A percentile compares a stretch with the other conserved stretches of the same genome.
Evolutionary conservation across 768 basidiomycete genomes (phyloP).

Genomic region (Termitomyces sp.): DNA sequence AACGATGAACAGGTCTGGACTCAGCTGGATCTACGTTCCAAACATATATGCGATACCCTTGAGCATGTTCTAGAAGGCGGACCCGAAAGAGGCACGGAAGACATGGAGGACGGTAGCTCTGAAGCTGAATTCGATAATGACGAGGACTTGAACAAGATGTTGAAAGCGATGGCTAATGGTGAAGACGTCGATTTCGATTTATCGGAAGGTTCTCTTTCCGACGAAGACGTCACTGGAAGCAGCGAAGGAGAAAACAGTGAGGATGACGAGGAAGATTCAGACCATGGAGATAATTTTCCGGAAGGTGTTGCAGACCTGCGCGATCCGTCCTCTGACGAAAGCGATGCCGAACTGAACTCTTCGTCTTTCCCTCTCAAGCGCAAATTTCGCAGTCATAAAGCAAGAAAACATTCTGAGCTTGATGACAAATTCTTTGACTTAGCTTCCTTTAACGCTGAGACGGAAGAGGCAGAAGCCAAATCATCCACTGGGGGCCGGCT

Average conservation of each 20-base stretch:
- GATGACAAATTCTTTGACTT: conserved; percentile 93
- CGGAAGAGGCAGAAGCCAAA: conserved; percentile 71
- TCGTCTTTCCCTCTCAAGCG: conserved; percentile 20
- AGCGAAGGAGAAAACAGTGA: conserved; percentile 21
- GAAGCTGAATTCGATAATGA: conserved; percentile 31
- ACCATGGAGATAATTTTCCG: conserved; percentile 15
- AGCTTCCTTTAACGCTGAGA: conserved; percentile 82
- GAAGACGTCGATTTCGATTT: conserved; percentile 31
- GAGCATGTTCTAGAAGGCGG: conserved; percentile 57
- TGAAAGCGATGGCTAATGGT: conserved; percentile 28
- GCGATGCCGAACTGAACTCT: conserved; percentile 26
- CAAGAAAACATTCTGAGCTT: conserved; percentile 36
- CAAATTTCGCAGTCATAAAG: conserved; percentile 15
- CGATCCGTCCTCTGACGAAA: conserved; percentile 35
- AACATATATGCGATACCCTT: conserved; percentile 66
- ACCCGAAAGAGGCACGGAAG: conserved; percentile 23
- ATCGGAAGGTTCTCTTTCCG: conserved; percentile 22
- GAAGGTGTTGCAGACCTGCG: conserved; percentile 28
- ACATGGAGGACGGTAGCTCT: conserved; percentile 22
- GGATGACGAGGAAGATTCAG: conserved; percentile 22
- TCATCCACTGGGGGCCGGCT: conserved; percentile 59
- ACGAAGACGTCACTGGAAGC: conserved; percentile 15
- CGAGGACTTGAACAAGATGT: conserved; percentile 19
- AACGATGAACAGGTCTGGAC: conserved; percentile 90
- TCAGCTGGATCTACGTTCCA: conserved; percentile 82